A percentile compares a stretch with the other conserved stretches of the same genome.
These are phyloP conservation scores for Nemophila menziesii DNA, from an alignment of 257 asterid genomes.

Conservation along the genomic window DNA sequence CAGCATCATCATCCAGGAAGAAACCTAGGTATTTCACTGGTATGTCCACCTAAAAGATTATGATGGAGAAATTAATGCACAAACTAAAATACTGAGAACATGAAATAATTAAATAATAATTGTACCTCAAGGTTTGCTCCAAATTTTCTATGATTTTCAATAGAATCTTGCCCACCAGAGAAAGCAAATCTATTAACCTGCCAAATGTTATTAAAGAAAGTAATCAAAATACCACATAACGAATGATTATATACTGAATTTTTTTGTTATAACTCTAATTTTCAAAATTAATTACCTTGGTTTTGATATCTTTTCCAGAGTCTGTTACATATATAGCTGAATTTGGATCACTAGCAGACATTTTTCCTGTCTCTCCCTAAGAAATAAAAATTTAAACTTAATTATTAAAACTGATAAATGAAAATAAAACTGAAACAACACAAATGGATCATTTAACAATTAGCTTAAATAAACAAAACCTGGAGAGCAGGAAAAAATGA, in stretches of 20 bases:
- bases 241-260: too few species aligned
- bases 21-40: slow-evolving; percentile 82
- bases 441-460: neutral
- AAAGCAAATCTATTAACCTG: slow-evolving; percentile 85
- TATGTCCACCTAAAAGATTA: slow-evolving; percentile 62
- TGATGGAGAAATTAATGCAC: neutral
- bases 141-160: slow-evolving; percentile 70
- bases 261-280: too few species aligned
- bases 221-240: neutral
- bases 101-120: neutral
- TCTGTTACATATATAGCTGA: slow-evolving; percentile 93
- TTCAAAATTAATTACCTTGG: slow-evolving; percentile 38
- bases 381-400: neutral
- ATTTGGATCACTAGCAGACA: slow-evolving; percentile 89
- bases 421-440: neutral
- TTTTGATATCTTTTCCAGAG: slow-evolving; percentile 67
- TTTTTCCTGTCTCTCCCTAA: slow-evolving; percentile 93
- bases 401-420: neutral
- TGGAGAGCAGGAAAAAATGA: slow-evolving; percentile 94
- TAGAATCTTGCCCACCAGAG: slow-evolving; percentile 92
- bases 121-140: slow-evolving; percentile 96
- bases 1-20: slow-evolving; percentile 84
- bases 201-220: neutral
- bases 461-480: slow-evolving; percentile 25
- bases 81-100: neutral